Conservation (phyloP, 1,284 basidiomycete genomes). For the Stereum hirsutum region DNA sequence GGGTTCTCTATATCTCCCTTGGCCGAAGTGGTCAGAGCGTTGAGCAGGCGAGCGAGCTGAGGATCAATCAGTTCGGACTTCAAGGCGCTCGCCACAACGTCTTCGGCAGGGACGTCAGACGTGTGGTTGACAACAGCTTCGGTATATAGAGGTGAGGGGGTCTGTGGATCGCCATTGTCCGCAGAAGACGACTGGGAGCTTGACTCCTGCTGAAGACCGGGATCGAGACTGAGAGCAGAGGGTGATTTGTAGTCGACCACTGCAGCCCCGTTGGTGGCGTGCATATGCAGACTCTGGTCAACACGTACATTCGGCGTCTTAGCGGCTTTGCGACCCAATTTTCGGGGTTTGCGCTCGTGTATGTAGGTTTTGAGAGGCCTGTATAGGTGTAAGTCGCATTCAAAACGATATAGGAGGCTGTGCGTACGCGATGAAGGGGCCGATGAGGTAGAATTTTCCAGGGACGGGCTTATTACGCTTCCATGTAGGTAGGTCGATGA, state of each 20-base stretch:
- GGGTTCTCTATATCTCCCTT: too few species aligned
- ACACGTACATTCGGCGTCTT: constrained; percentile 15
- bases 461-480: constrained; percentile 66
- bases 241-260: constrained; percentile 11
- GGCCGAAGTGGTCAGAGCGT: constrained; percentile 49
- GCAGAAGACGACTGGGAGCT: constrained; percentile 58
- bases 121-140: constrained; percentile 23
- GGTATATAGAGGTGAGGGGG: constrained; percentile 50
- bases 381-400: constrained; percentile 8
- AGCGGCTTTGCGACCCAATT: constrained; percentile 20
- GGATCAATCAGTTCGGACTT: constrained; percentile 36
- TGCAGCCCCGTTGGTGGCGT: constrained; percentile 10
- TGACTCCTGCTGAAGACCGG: constrained; percentile 52
- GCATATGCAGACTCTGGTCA: constrained; percentile 15
- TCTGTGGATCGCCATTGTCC: constrained; percentile 51
- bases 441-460: constrained; percentile 92
- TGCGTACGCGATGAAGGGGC: constrained; percentile 85
- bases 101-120: constrained; percentile 13
- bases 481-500: constrained; percentile 92
- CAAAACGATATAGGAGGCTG: constrained; percentile 3
- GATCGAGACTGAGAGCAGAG: constrained; percentile 17
- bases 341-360: constrained; percentile 20
- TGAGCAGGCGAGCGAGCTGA: constrained; percentile 60
- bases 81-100: constrained; percentile 1
- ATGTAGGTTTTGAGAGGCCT: constrained; percentile 62